Evolutionary conservation across 495 filamentous ascomycete species (phyloP), one percentile per base, ranked within the genome.

Genomic region (Podospora tetraspora): DNA sequence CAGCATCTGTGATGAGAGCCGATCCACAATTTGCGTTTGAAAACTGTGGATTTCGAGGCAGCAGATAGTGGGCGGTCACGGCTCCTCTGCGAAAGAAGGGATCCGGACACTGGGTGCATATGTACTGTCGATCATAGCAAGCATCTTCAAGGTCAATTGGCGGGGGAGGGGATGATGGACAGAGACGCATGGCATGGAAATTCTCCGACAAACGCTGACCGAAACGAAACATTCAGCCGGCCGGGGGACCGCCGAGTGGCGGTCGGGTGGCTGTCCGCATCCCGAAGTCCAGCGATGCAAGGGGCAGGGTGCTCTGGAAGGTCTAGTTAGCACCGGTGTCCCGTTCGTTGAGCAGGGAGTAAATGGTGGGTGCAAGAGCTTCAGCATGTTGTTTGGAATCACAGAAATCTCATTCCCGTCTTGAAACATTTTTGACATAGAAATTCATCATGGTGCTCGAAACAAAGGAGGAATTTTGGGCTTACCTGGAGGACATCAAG

Each of bases 381-480:
- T 66, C 64, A 66, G 64, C 29, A 66, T 21, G 32, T 57, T 32
- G 63, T 25, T 24, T 68, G 37, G 67, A 68, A 64, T 73, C 71
- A 73, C 52, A 23, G 67, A 64, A 60, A 60, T 34, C 70, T 73
- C 71, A 73, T 70, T 73, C 71, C 71, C 71, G 71, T 73, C 71
- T 73, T 73, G 71, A 73, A 73, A 73, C 71, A 73, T 70, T 58
- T 73, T 69, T 69, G n/a, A 43, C 27, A 27, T 52, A 34, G 19
- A 37, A 22, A 57, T 34, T 72, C 70, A 72, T 72, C 70, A 72
- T 32, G 21, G 19, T 29, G 43, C 43, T 29, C 43, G 43, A 8
- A n/a, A n/a, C n/a, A n/a, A 8, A n/a, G 19, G 5, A 8, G 8
- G 16, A n/a, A 8, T 7, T n/a, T 19, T n/a, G 43, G n/a, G 43